Percentiles rank a stretch among this genome's conserved stretches.
phyloP scores from a whole-genome alignment of 2,329 filamentous ascomycete species.

The Penicillium digitatum region DNA sequence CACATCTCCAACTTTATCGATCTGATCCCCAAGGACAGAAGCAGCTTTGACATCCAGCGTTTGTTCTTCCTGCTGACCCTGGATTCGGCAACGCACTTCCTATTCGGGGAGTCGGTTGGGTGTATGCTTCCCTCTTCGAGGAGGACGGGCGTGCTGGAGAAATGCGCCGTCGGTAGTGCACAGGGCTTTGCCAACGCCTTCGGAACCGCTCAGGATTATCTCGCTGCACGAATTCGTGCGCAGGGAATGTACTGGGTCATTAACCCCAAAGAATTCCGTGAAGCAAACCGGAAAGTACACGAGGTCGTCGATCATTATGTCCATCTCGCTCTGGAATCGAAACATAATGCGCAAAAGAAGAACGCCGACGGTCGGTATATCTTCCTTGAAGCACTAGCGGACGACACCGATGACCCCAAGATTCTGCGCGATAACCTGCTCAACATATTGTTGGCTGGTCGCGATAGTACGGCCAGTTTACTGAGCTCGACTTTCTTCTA shows the following conservation, averaged over 20 bases:
- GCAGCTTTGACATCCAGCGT: slow-evolving; percentile 64
- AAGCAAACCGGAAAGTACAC: slow-evolving; percentile 42
- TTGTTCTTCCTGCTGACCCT: slow-evolving; percentile 78
- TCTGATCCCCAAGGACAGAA: slow-evolving; percentile 50
- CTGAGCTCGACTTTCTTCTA: slow-evolving; percentile 48
- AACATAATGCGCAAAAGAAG: slow-evolving; percentile 32
- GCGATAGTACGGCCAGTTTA: slow-evolving; percentile 51
- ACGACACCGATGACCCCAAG: slow-evolving; percentile 45
- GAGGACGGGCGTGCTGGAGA: slow-evolving; percentile 50
- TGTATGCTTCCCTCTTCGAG: slow-evolving; percentile 41
- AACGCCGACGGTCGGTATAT: slow-evolving; percentile 42
- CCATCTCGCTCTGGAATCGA: slow-evolving; percentile 40
- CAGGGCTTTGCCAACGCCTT: slow-evolving; percentile 39
- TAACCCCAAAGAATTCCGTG: slow-evolving; percentile 39
- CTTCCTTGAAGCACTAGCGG: slow-evolving; percentile 49
- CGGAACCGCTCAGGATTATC: slow-evolving; percentile 32
- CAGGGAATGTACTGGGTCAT: slow-evolving; percentile 38
- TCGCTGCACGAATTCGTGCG: slow-evolving; percentile 30
- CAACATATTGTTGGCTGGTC: slow-evolving; percentile 51
- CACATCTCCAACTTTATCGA: slow-evolving; percentile 69
- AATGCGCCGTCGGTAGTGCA: slow-evolving; percentile 31
- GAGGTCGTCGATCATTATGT: slow-evolving; percentile 51
- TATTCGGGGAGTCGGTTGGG: slow-evolving; percentile 72
- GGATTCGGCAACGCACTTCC: slow-evolving; percentile 80
- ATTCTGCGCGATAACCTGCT: slow-evolving; percentile 48